Base-by-base conservation (phyloP, 768 basidiomycete species). In the Leccinum subtestaceum region DNA sequence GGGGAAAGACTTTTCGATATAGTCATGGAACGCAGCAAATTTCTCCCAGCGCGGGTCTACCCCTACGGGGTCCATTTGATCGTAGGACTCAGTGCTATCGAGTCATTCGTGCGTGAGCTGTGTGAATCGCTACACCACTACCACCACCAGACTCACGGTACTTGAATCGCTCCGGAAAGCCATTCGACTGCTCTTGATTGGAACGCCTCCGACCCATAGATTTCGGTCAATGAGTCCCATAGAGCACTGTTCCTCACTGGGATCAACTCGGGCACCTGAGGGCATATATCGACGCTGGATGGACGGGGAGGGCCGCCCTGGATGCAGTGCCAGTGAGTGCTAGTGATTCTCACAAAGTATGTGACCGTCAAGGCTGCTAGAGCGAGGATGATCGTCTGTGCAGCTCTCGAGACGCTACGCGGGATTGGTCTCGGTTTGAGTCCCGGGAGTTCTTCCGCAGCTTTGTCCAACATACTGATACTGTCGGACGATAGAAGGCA, bases 1-100 rank as follows among this genome's bases (percentile, higher is more conserved):
- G 11, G 87, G 84, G 63, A 89, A 94, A 34, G 88, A 72, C 31
- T 68, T 63, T 32, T 63, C 60, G 9, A 90, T 77, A 63, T 87
- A 86, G 15, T 78, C 75, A 54, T 87, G 85, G 68, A 87, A 81
- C 9, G 72, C 70, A 0, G 60, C 70, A 53, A 87, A 86, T 25
- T 74, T 77, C 31, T 81, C 75, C 85, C 85, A 87, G 15, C 80
- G 78, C 5, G 77, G 72, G 63, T 85, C 83, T 13, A 72, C 70
- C 17, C 80, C 83, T 6, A 82, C 72, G 0, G 76, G 76, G 0
- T 66, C 74, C 79, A 81, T 81, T 53, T 73, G 65, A 59, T 84
- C 83, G 65, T 73, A 82, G 1, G 78, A 78, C 62, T 81, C 81
- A 13, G 83, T 85, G 25, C 83, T 84, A 50, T 54, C 19, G 53